Evolutionary conservation across 768 basidiomycete genomes (phyloP).

Genomic region (Nidula microcarpa): DNA sequence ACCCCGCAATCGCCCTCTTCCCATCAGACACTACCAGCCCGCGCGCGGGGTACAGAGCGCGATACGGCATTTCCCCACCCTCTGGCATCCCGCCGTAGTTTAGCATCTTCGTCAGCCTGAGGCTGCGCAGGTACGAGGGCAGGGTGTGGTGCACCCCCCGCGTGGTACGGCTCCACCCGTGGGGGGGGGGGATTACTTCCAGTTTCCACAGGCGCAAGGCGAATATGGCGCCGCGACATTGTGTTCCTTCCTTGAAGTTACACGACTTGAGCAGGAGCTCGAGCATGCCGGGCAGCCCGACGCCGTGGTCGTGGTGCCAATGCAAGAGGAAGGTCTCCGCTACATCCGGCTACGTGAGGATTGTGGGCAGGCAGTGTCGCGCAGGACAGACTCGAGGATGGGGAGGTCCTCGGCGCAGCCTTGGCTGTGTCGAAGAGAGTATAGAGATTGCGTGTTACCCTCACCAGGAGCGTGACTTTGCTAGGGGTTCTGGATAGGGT

Average conservation of each 20-base stretch:
- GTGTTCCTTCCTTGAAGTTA: constrained; percentile 47
- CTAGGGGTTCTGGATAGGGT: constrained; percentile 77
- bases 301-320: constrained; percentile 84
- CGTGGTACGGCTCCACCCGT: constrained; percentile 9
- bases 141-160: constrained; percentile 29
- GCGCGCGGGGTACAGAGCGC: constrained; percentile 81
- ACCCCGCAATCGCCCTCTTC: constrained; percentile 55
- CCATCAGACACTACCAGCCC: constrained; percentile 75
- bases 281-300: constrained; percentile 72
- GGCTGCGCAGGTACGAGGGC: constrained; percentile 58
- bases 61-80: constrained; percentile 23
- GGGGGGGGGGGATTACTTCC: constrained; percentile 43
- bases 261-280: constrained; percentile 59
- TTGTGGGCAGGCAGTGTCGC: constrained; percentile 25
- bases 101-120: constrained; percentile 59
- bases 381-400: constrained; percentile 59
- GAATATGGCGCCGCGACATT: constrained; percentile 44
- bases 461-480: constrained; percentile 84
- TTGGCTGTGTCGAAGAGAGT: constrained; percentile 82
- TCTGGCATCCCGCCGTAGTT: constrained; percentile 15
- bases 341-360: constrained; percentile 49
- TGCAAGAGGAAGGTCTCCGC: constrained; percentile 93
- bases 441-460: constrained; percentile 63
- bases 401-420: constrained; percentile 66
- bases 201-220: constrained; percentile 75